Percentiles rank a stretch among this genome's conserved stretches.
These are phyloP conservation scores for Flaveria ramosissima DNA, from an alignment of 129 eudicot species.

Conservation along the genomic window DNA sequence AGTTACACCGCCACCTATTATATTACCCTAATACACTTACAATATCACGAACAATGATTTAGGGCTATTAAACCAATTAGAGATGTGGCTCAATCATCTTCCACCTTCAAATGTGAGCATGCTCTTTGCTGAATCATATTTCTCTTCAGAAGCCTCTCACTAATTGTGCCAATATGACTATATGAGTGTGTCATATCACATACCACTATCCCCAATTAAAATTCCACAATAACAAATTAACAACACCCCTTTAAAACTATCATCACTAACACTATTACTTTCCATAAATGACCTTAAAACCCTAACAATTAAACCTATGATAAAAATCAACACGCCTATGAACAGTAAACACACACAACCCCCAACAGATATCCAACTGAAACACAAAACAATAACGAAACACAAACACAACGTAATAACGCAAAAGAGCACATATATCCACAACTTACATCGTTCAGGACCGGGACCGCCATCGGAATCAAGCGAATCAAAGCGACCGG, in stretches of 20 bases:
- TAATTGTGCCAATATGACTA: too few relatives aligned
- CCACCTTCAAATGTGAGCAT: too few relatives aligned
- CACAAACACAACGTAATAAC: neutral
- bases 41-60: too few relatives aligned
- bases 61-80: too few relatives aligned
- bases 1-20: neutral
- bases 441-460: slow-evolving; percentile 75
- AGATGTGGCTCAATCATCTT: too few relatives aligned
- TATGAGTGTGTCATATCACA: too few relatives aligned
- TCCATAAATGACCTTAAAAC: too few relatives aligned
- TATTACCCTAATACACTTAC: too few relatives aligned
- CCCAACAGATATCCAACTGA: neutral
- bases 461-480: slow-evolving; percentile 91
- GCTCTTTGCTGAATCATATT: too few relatives aligned
- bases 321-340: neutral
- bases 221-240: neutral
- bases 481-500: slow-evolving; percentile 84
- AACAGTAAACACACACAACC: neutral
- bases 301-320: neutral
- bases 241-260: neutral
- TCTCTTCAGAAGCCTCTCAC: too few relatives aligned
- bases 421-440: neutral
- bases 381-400: too few relatives aligned
- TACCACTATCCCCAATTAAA: neutral
- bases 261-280: neutral